Evolutionary conservation across 2,329 filamentous ascomycete species (phyloP).

Genomic region (Ceratocystiopsis sp.): DNA sequence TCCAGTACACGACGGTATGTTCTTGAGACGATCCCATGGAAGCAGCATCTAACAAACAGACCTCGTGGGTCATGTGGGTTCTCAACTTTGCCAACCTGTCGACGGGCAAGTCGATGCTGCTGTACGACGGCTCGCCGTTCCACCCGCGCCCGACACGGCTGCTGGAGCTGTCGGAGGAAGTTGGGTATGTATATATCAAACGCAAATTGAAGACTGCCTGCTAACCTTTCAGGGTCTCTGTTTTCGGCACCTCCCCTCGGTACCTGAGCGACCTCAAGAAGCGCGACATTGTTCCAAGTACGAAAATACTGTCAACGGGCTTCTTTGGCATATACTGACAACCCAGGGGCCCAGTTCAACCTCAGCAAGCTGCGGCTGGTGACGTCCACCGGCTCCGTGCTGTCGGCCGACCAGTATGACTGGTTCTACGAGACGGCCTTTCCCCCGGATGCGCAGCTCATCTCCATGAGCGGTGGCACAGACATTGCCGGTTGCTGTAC

Average conservation of each 20-base stretch:
- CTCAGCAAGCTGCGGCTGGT: slow-evolving; percentile 14
- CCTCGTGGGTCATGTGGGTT: slow-evolving; percentile 8
- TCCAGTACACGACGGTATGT: slow-evolving; percentile 7
- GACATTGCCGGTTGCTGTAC: slow-evolving; percentile 27
- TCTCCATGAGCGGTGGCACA: slow-evolving; percentile 27
- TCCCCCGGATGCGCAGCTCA: slow-evolving; percentile 20
- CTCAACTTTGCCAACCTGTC: slow-evolving; percentile 6
- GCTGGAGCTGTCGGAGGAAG: slow-evolving; percentile 5
- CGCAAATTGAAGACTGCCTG: too few relatives aligned
- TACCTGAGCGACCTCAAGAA: slow-evolving; percentile 26
- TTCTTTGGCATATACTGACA: background rate
- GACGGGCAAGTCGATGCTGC: slow-evolving; percentile 6
- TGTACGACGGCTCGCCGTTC: slow-evolving; percentile 10
- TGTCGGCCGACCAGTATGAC: slow-evolving; percentile 23
- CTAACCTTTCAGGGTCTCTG: slow-evolving; percentile 1
- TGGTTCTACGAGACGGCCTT: slow-evolving; percentile 26
- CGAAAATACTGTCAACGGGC: too few relatives aligned
- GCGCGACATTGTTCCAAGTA: slow-evolving; percentile 18
- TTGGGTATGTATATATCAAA: slow-evolving; percentile 1
- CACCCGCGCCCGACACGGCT: slow-evolving; percentile 3
- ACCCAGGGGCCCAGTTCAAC: background rate
- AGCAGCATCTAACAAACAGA: background rate
- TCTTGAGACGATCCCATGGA: background rate
- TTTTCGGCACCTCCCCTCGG: slow-evolving; percentile 24
- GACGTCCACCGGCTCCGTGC: slow-evolving; percentile 26